Percentiles rank a stretch among this genome's conserved stretches.
These are phyloP conservation scores for Domatiomyces catenatus DNA, from an alignment of 2,329 filamentous ascomycete genomes.

Conservation along the genomic window DNA sequence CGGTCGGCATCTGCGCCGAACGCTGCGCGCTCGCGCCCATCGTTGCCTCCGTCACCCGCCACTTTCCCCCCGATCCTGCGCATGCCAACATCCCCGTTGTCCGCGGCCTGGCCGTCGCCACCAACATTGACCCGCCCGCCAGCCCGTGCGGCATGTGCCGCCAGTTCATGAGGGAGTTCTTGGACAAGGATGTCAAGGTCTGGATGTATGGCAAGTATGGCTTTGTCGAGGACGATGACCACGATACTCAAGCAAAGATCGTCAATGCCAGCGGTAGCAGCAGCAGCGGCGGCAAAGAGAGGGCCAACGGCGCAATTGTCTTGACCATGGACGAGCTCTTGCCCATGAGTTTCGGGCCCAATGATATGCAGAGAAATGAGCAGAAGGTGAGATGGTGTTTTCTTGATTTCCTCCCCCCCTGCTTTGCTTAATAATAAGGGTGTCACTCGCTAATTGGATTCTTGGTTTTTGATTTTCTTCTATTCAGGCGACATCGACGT, in stretches of 20 bases:
- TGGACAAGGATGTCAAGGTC: slow-evolving; percentile 50
- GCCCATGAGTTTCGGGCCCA: slow-evolving; percentile 40
- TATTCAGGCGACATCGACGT: too few relatives aligned
- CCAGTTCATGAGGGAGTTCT: slow-evolving; percentile 47
- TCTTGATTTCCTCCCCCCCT: not conserved
- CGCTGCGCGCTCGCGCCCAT: slow-evolving; percentile 74
- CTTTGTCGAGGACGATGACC: slow-evolving; percentile 29
- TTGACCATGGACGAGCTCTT: slow-evolving; percentile 49
- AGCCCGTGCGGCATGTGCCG: slow-evolving; percentile 83
- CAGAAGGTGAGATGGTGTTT: not conserved
- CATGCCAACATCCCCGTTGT: slow-evolving; percentile 33
- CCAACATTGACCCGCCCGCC: slow-evolving; percentile 52
- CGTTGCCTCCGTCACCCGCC: slow-evolving; percentile 36
- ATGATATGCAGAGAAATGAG: slow-evolving; percentile 24
- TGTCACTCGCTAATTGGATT: too few relatives aligned
- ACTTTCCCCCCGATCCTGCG: slow-evolving; percentile 12
- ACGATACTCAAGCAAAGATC: not conserved
- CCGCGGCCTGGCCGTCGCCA: slow-evolving; percentile 70
- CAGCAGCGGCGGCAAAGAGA: slow-evolving; percentile 6
- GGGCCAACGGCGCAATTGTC: slow-evolving; percentile 32
- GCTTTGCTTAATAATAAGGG: too few relatives aligned
- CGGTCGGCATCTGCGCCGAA: slow-evolving; percentile 91
- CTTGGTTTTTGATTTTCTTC: too few relatives aligned
- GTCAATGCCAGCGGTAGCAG: slow-evolving; percentile 3
- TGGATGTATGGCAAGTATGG: slow-evolving; percentile 85